Conservation (phyloP, 306 rosid species). For the Cicer chorassanicum region DNA sequence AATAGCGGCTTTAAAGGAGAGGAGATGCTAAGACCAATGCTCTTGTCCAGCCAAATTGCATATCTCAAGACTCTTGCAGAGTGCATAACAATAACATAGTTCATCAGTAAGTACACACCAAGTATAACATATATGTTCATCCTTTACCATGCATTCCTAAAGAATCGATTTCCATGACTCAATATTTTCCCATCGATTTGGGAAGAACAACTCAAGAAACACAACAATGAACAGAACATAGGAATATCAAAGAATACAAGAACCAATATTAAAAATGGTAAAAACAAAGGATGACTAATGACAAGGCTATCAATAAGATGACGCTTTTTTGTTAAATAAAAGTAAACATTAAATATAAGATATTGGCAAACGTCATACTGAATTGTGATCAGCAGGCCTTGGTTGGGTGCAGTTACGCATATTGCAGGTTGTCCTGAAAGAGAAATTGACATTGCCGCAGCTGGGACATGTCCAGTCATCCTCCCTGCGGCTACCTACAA, state of each 20-base stretch:
- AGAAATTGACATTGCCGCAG: slow-evolving; percentile 97
- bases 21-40: neutral
- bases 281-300: neutral
- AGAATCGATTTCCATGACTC: neutral
- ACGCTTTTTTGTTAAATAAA: slow-evolving; percentile 10
- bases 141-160: slow-evolving; percentile 12
- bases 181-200: neutral
- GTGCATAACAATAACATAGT: neutral
- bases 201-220: neutral
- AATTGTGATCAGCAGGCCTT: slow-evolving; percentile 94
- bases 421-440: slow-evolving; percentile 96
- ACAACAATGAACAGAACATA: neutral
- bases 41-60: slow-evolving; percentile 29
- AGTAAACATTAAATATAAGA: neutral
- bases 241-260: neutral
- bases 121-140: neutral
- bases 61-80: neutral
- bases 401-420: slow-evolving; percentile 99
- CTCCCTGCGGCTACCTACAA: slow-evolving; percentile 94
- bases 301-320: neutral
- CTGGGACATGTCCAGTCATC: slow-evolving; percentile 99
- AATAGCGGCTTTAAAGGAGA: neutral
- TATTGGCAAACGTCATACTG: slow-evolving; percentile 49
- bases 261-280: neutral
- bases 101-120: neutral